These are phyloP conservation scores for Podila verticillata DNA, from an alignment of 192 early-diverging fungal species.

Conservation along the genomic window DNA sequence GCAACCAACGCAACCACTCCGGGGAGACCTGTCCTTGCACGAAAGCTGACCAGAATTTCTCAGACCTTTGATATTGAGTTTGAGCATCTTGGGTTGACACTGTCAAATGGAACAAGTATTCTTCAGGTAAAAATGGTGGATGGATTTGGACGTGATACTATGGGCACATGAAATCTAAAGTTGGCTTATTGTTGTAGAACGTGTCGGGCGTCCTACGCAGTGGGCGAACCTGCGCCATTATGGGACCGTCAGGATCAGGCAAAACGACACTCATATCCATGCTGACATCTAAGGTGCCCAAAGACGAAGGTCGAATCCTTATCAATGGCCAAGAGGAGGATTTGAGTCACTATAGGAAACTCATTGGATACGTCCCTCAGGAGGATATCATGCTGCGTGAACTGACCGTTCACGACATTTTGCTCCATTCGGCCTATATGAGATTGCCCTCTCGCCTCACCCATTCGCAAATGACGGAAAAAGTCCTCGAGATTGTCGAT, in stretches of 20 bases:
- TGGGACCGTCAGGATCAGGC: conserved; percentile 68
- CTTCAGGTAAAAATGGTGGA: conserved; percentile 48
- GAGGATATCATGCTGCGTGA: conserved; percentile 73
- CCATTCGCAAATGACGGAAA: conserved; percentile 56
- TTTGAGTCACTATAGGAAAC: conserved; percentile 67
- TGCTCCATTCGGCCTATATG: conserved; percentile 75
- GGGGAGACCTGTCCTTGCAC: neutral
- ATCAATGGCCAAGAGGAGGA: conserved; percentile 70
- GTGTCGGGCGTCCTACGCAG: conserved; percentile 64
- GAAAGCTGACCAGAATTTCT: conserved; percentile 7
- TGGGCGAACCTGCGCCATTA: conserved; percentile 69
- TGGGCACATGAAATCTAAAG: too few relatives aligned
- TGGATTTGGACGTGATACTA: too few relatives aligned
- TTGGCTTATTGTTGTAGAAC: conserved; percentile 18
- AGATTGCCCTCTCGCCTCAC: conserved; percentile 57
- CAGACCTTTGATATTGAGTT: conserved; percentile 67
- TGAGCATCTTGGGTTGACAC: conserved; percentile 40
- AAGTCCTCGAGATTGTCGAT: conserved; percentile 64
- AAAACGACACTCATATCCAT: conserved; percentile 72
- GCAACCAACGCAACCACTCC: too few relatives aligned
- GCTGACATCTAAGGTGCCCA: conserved; percentile 69
- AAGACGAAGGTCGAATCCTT: conserved; percentile 60
- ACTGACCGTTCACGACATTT: conserved; percentile 71
- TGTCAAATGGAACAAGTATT: conserved; percentile 58
- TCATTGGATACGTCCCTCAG: conserved; percentile 80